phyloP scores from a whole-genome alignment of 169 alveolate genomes.

The Eimeria necatrix region DNA sequence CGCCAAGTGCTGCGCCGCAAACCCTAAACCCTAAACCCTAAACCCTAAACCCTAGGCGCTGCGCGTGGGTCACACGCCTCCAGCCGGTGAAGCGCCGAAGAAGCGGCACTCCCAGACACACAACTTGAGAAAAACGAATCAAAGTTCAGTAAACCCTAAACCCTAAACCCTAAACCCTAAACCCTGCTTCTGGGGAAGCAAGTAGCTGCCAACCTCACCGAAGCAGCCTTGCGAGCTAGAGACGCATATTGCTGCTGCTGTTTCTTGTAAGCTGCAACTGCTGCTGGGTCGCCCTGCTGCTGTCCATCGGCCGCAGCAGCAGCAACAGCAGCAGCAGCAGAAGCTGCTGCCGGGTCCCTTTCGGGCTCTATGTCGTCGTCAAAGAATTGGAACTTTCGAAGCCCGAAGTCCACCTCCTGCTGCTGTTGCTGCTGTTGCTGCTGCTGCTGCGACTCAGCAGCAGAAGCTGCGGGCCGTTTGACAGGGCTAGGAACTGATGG shows the following conservation, averaged over 20 bases:
- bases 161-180: not conserved
- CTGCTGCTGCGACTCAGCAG: conserved; percentile 30
- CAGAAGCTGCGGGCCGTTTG: not conserved
- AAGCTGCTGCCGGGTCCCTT: conserved; percentile 18
- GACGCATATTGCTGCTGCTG: conserved; percentile 53
- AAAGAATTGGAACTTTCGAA: conserved; percentile 30
- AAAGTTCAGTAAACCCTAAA: not conserved
- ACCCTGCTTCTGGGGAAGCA: not conserved
- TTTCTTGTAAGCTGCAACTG: conserved; percentile 19
- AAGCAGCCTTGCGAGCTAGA: conserved; percentile 39
- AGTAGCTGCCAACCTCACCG: too few species aligned
- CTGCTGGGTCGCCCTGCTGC: conserved; percentile 2
- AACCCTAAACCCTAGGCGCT: conserved; percentile 4
- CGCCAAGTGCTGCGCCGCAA: conserved; percentile 42
- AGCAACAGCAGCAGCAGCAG: conserved; percentile 58
- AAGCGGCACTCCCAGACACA: not conserved
- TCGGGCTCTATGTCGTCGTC: conserved; percentile 37
- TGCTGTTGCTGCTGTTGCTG: conserved; percentile 59
- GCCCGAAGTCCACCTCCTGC: conserved; percentile 51
- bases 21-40: conserved; percentile 31
- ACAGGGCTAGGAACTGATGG: not conserved
- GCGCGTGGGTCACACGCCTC: too few species aligned
- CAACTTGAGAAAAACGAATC: not conserved
- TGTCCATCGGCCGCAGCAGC: conserved; percentile 68
- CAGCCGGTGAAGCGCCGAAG: too few species aligned